phyloP scores from a whole-genome alignment of 176 grass and related monocot species.

The Stipa capillata region DNA sequence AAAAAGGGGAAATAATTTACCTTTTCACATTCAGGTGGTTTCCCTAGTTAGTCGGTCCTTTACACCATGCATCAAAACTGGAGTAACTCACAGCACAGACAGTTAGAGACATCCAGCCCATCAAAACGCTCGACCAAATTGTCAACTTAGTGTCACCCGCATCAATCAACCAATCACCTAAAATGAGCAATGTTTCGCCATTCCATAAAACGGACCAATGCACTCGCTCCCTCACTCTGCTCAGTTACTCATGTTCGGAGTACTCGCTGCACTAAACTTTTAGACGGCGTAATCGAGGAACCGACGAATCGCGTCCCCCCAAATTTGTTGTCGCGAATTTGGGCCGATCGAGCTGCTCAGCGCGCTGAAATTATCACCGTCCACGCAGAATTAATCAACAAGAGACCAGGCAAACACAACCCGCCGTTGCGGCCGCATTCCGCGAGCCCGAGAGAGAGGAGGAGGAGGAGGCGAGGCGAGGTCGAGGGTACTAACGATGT shows the following conservation, averaged over 20 bases:
- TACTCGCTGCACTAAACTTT: background rate
- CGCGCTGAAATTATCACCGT: background rate
- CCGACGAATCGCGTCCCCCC: background rate
- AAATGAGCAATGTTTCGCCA: background rate
- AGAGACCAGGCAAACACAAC: background rate
- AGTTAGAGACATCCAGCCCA: background rate
- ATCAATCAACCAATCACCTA: background rate
- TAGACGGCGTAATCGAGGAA: background rate
- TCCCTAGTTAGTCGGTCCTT: background rate
- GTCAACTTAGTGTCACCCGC: background rate
- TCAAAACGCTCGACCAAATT: background rate
- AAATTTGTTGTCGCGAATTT: background rate
- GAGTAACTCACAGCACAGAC: background rate
- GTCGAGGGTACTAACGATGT: conserved; percentile 56
- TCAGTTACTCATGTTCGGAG: background rate
- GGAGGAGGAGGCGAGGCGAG: no score
- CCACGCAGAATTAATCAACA: background rate
- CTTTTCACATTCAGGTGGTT: background rate
- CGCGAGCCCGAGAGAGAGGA: background rate
- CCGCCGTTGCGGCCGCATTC: background rate
- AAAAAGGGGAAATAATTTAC: background rate
- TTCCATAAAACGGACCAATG: background rate
- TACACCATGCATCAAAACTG: background rate
- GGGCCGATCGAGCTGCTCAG: background rate
- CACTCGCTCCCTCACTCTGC: background rate